These are phyloP conservation scores for Insectozyma bohioensis DNA, from an alignment of 1,139 yeast species.

Conservation along the genomic window DNA sequence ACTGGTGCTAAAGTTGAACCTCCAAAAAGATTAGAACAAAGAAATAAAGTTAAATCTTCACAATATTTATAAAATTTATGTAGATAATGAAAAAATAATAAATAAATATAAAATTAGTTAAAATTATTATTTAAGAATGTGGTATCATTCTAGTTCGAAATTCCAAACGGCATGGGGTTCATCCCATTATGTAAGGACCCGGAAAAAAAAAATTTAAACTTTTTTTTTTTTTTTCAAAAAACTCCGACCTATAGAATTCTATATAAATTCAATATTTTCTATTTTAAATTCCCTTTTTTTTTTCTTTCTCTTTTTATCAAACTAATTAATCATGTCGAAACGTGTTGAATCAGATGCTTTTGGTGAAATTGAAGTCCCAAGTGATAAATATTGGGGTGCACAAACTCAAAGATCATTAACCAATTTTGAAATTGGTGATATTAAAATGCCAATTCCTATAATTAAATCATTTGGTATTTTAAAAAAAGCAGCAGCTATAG, in stretches of 20 bases:
- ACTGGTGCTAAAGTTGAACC: conserved; percentile 67
- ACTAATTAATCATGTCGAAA: conserved; percentile 27
- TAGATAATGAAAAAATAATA: neutral
- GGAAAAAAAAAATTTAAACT: neutral
- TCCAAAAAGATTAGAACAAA: conserved; percentile 28
- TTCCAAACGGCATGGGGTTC: no score
- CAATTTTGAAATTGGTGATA: conserved; percentile 97
- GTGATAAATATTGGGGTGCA: conserved; percentile 92
- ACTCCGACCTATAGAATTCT: conserved; percentile 5
- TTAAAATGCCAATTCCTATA: conserved; percentile 87
- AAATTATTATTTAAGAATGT: no score
- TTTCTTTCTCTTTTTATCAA: no score
- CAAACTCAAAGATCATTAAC: conserved; percentile 93
- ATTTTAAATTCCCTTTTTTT: neutral
- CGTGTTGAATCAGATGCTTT: conserved; percentile 92
- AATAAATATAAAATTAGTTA: neutral
- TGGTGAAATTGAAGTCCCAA: conserved; percentile 90
- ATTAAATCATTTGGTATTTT: conserved; percentile 89
- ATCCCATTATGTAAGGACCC: no score
- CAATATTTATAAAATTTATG: conserved; percentile 17
- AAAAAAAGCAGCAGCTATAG: conserved; percentile 94
- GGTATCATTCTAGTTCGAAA: no score
- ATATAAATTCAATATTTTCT: no score
- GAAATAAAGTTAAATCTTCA: conserved; percentile 16
- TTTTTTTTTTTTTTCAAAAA: no score